These are phyloP conservation scores for Penicilliopsis zonata DNA, from an alignment of 495 filamentous ascomycete species.

Conservation along the genomic window DNA sequence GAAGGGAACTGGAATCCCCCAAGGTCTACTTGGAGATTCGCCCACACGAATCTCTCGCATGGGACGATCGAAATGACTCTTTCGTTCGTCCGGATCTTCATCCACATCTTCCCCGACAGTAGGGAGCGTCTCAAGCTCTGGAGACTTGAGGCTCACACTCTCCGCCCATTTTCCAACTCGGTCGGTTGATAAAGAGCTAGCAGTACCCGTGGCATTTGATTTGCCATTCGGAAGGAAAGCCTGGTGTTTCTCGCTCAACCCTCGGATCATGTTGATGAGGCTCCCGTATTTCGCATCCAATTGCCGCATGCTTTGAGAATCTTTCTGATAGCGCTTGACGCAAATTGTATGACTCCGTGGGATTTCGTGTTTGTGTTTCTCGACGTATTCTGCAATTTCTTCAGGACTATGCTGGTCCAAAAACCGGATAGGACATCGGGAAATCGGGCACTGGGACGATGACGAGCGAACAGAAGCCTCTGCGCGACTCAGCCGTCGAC, in stretches of 20 bases:
- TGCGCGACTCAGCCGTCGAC: conserved; percentile 24
- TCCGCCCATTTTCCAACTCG: conserved; percentile 75
- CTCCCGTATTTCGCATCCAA: conserved; percentile 87
- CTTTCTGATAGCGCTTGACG: conserved; percentile 73
- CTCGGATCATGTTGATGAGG: conserved; percentile 81
- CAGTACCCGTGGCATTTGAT: conserved; percentile 20
- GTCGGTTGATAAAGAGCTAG: conserved; percentile 34
- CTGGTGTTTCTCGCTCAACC: conserved; percentile 71
- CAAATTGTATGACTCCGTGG: conserved; percentile 85
- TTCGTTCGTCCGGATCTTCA: conserved; percentile 26
- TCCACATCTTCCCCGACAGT: conserved; percentile 20
- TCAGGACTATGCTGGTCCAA: conserved; percentile 82
- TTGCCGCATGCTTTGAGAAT: conserved; percentile 67
- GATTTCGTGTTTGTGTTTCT: conserved; percentile 85
- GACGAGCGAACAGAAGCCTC: conserved; percentile 41
- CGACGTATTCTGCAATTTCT: conserved; percentile 80
- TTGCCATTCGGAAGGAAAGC: conserved; percentile 58
- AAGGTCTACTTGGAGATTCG: conserved; percentile 80
- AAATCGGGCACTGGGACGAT: conserved; percentile 61
- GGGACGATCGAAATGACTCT: conserved; percentile 61
- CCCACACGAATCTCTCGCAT: conserved; percentile 75
- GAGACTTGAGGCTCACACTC: conserved; percentile 40
- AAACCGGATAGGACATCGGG: conserved; percentile 79
- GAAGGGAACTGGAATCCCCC: conserved; percentile 73
- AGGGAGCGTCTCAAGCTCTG: conserved; percentile 10